phyloP scores from a whole-genome alignment of 2,329 filamentous ascomycete species.

The Ciborinia camelliae region DNA sequence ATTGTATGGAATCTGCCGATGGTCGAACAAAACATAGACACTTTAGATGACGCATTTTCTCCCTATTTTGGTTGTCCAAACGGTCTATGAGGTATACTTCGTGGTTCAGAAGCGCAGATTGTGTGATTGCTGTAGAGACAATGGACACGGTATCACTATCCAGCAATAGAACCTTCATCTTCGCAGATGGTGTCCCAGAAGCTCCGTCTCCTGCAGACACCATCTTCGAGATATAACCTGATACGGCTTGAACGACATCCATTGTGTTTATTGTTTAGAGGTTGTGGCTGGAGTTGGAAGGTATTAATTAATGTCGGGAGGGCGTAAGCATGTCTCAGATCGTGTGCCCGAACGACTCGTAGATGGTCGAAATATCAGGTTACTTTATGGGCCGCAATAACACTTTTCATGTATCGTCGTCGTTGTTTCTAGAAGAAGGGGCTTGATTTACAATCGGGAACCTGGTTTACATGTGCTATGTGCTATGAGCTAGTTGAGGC shows the following conservation, averaged over 20 bases:
- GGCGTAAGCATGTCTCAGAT: neutral
- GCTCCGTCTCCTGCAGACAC: slow-evolving; percentile 76
- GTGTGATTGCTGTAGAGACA: slow-evolving; percentile 90
- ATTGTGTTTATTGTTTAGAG: slow-evolving; percentile 49
- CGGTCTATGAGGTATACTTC: slow-evolving; percentile 98
- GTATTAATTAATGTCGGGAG: neutral
- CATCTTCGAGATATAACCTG: slow-evolving; percentile 96
- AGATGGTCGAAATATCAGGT: neutral
- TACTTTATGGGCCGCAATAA: neutral
- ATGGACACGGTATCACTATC: slow-evolving; percentile 93
- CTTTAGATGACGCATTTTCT: slow-evolving; percentile 96
- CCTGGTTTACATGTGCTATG: neutral
- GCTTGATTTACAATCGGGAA: neutral
- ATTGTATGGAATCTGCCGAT: slow-evolving; percentile 87
- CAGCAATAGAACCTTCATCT: slow-evolving; percentile 97
- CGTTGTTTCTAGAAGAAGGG: neutral
- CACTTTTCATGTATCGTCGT: neutral
- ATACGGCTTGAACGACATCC: slow-evolving; percentile 91
- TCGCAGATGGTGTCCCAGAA: slow-evolving; percentile 65
- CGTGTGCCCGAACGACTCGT: neutral
- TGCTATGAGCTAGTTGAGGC: neutral
- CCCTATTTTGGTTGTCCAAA: slow-evolving; percentile 80
- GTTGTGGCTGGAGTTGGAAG: neutral
- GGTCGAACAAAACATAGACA: slow-evolving; percentile 92
- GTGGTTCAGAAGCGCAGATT: slow-evolving; percentile 90